phyloP scores from a whole-genome alignment of 768 basidiomycete genomes.

The Boletus sp. region DNA sequence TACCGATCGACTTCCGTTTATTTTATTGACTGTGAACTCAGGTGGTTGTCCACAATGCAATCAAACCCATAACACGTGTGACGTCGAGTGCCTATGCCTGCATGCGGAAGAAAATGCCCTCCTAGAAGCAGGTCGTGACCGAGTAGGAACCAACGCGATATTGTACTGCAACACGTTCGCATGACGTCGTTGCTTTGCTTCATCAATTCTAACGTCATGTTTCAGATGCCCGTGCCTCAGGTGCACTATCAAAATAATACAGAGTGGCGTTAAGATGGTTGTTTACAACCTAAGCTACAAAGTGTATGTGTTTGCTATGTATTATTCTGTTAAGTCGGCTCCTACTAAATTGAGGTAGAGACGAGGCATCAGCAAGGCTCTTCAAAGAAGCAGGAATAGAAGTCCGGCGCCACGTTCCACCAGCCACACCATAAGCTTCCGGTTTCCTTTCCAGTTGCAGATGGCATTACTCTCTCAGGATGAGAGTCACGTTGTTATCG shows the following conservation, averaged over 20 bases:
- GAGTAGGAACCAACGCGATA: constrained; percentile 78
- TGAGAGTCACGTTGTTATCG: constrained; percentile 32
- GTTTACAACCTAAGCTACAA: constrained; percentile 95
- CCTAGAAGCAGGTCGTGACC: constrained; percentile 87
- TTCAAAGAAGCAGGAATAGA: constrained; percentile 82
- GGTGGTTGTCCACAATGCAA: constrained; percentile 89
- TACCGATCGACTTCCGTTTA: background rate
- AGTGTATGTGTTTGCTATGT: constrained; percentile 57
- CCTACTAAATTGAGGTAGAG: constrained; percentile 41
- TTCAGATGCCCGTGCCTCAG: constrained; percentile 93
- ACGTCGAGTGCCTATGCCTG: constrained; percentile 85
- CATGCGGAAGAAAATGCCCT: constrained; percentile 99
- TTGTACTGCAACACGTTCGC: constrained; percentile 97
- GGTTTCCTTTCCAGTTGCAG: background rate
- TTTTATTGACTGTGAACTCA: constrained; percentile 59
- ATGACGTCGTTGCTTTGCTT: background rate
- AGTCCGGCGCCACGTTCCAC: constrained; percentile 65
- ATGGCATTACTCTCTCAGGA: constrained; percentile 29
- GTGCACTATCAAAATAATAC: constrained; percentile 97
- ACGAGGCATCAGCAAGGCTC: constrained; percentile 75
- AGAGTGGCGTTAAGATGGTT: constrained; percentile 86
- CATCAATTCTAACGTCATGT: background rate
- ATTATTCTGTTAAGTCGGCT: background rate
- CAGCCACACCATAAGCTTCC: constrained; percentile 21
- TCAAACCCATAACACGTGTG: constrained; percentile 41